Base-by-base conservation (phyloP, 2,329 filamentous ascomycete genomes). In the Xylaria sp. region DNA sequence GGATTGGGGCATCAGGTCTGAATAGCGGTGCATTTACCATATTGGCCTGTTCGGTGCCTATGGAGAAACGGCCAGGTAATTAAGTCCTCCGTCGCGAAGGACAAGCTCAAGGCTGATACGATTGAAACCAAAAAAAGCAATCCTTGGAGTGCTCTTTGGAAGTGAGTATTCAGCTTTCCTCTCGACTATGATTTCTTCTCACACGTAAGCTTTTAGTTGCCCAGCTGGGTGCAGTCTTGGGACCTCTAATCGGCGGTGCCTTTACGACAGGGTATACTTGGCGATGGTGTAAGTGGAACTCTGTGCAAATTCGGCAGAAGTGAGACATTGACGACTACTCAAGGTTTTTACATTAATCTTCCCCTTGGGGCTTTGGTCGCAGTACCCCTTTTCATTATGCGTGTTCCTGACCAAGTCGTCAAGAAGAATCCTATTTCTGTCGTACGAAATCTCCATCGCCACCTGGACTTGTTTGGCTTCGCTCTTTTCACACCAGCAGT, bases 1-100 rank as follows among this genome's bases (percentile, higher is more conserved):
- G 84, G 0, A 71, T 81, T 0, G 84, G 84, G 1, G 79, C 76
- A 1, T 78, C 83, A 23, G 84, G 80, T 0, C 69, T 85, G 3
- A 79, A 80, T 42, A 81, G 77, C 3, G 84, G 84, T 0, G 77
- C 79, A 1, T 78, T 85, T 68, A 84, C 79, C 1, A 84, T 85
- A 53, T 79, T 84, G 54, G 80, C 73, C 37, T 66, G 71, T 71
- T n/a, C n/a, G n/a, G 25, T 72, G 72, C 47, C 69, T 3, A 72
- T 83, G 0, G 75, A 78, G 10, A 81, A 82, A 66, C 74, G 71
- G 5, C 48, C 69, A 25, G 5, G 71, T 72, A 27, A 65, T 63
- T 60, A 10, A 5, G 5, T 60, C 5, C 12, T 42, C 13, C 3
- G 10, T 2, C 23, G 32, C 32, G 32, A 37, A 37, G 32, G 32